phyloP scores from a whole-genome alignment of 1,284 basidiomycete species.

The Butyriboletus appendiculatus region DNA sequence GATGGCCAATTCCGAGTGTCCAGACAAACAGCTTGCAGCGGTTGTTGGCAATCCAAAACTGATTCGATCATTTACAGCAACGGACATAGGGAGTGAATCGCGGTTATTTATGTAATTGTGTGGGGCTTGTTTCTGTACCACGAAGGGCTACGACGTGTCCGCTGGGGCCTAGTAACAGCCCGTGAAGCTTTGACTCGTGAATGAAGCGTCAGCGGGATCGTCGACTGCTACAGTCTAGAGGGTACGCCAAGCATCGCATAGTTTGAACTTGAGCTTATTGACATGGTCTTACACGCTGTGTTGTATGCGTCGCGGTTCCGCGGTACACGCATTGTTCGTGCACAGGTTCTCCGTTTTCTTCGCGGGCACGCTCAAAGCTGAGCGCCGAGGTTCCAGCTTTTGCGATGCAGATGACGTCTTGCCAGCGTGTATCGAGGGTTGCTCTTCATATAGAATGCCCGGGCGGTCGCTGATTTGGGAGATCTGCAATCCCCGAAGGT shows the following conservation, averaged over 20 bases:
- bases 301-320: neutral
- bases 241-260: neutral
- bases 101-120: neutral
- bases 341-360: neutral
- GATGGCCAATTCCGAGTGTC: neutral
- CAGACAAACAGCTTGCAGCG: neutral
- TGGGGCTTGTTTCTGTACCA: too few relatives aligned
- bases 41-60: neutral
- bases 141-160: too few relatives aligned
- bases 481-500: neutral
- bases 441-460: neutral
- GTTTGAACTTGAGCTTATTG: neutral
- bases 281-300: neutral
- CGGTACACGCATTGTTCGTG: neutral
- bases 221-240: neutral
- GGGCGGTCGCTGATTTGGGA: neutral
- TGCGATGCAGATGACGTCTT: neutral
- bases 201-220: too few relatives aligned
- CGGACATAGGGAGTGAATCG: too few relatives aligned
- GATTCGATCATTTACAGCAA: neutral
- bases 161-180: too few relatives aligned
- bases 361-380: too few relatives aligned
- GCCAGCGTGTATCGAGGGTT: neutral
- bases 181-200: too few relatives aligned
- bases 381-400: too few relatives aligned